Conservation (phyloP, 129 eudicot genomes). For the Kitagawia praeruptora region DNA sequence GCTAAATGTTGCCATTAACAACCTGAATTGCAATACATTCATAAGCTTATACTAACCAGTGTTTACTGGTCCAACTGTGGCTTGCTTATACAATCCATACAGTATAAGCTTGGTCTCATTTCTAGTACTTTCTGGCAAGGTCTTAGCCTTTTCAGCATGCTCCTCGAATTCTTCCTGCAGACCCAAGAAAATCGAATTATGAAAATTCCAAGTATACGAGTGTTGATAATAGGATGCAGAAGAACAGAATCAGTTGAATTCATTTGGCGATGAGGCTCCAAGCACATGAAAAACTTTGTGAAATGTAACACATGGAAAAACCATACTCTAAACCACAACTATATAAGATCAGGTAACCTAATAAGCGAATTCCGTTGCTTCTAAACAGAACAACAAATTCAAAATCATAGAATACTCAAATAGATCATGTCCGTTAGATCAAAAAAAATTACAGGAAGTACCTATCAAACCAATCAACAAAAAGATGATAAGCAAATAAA, state of each 20-base stretch:
- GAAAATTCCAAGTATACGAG: not conserved
- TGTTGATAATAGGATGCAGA: too few species aligned
- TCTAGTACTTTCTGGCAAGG: conserved; percentile 51
- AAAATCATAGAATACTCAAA: too few species aligned
- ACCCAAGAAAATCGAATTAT: not conserved
- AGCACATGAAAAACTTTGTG: not conserved
- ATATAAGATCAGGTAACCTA: not conserved
- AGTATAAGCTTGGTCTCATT: conserved; percentile 62
- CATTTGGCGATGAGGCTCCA: not conserved
- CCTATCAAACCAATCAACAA: too few species aligned
- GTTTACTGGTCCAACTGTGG: conserved; percentile 72
- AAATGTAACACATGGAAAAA: not conserved
- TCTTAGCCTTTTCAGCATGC: conserved; percentile 76
- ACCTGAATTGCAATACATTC: not conserved
- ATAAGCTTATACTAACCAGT: conserved; percentile 40
- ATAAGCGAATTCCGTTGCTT: too few species aligned
- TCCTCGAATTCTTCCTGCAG: conserved; percentile 87
- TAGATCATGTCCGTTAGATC: too few species aligned
- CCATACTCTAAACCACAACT: not conserved
- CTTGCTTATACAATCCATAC: conserved; percentile 91
- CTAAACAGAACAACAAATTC: too few species aligned
- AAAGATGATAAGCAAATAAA: too few species aligned
- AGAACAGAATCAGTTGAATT: too few species aligned
- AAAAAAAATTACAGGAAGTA: too few species aligned
- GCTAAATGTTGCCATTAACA: not conserved